Evolutionary conservation across 2,329 filamentous ascomycete species (phyloP), one percentile per base, ranked within the genome.

Genomic region (Keithomyces neogunnii): DNA sequence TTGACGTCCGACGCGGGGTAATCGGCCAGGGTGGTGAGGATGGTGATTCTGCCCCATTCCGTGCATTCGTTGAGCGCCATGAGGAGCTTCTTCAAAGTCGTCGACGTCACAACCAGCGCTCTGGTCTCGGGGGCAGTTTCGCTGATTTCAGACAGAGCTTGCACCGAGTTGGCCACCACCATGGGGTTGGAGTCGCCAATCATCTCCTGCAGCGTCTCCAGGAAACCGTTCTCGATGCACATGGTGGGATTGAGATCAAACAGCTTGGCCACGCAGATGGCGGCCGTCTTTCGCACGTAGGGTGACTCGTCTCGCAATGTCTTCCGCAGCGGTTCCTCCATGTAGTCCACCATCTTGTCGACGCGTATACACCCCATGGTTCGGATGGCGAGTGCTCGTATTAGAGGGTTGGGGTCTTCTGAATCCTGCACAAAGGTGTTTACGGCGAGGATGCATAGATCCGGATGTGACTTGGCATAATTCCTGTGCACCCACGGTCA

Each of bases 291-390:
- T 61, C 93, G 88, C 55, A 99, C 93, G 69, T 99, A 99, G 1
- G 93, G 93, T 47, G 92, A 97, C 71, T 99, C 93, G 72, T 99
- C 93, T 69, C 90, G 84, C 59, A 99, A 75, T 10, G 93, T 99
- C 74, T 99, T 99, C 61, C 93, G 82, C 56, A 99, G 72, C 11
- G 93, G 93, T 64, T 99, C 93, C 69, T 97, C 93, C 92, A 99
- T 97, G 69, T 99, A 99, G 67, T 99, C 93, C 58, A 97, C 89
- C 89, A 99, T 99, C 72, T 99, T 99, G 61, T 97, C 93, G 51
- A 99, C 93, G 51, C 93, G 79, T 62, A 99, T 97, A 65, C 93
- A 97, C 40, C 93, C 93, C 93, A 99, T 99, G 35, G 93, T 99
- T 62, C 93, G 82, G 68, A 99, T 95, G 51, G 93, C 93, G 48